Base-by-base conservation (phyloP, 2,329 filamentous ascomycete genomes). In the Cercospora sojina region DNA sequence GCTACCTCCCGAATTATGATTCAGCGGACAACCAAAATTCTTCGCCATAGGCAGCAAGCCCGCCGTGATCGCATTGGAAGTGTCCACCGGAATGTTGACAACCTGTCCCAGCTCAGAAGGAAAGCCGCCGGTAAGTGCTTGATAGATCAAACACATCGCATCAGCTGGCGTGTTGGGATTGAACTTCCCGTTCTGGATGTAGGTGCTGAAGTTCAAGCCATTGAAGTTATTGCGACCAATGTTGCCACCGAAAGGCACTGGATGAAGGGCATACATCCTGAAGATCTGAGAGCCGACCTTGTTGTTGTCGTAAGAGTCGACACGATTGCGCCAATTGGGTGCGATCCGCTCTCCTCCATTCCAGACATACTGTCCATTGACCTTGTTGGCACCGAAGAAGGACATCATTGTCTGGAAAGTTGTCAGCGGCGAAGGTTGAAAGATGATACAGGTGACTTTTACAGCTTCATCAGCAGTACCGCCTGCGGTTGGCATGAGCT, bases 351-450 rank as follows among this genome's bases (percentile, higher is more conserved):
- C 80, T 6, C 71, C 69, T 49, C 74, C 71, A 70, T 77, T 77
- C 71, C 78, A 80, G 12, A 63, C 68, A 73, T 78, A 83, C 3
- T 72, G 75, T 20, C 80, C 80, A 62, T 79, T 76, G 1, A 62
- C 41, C 25, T 80, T 75, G 61, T 80, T 68, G n/a, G 81, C 79
- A 16, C 80, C 80, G 73, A 82, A 83, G 77, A 78, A 78, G 76
- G 60, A 81, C 80, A 6, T 70, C 69, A 67, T 81, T 75, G 20
- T 73, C 71, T 27, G 73, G 74, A 6, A 1, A 43, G 60, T 57
- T 73, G 76, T 59, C 65, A 65, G 69, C 68, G 61, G 12, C 70
- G 73, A n/a, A 77, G 2, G 2, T 3, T 13, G 12, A 9, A 5
- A n/a, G 12, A 13, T 12, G 1, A 18, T 16, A 38, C 16, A 6